Evolutionary conservation across 345 rosid genomes (phyloP).

Genomic region (Firmiana major): DNA sequence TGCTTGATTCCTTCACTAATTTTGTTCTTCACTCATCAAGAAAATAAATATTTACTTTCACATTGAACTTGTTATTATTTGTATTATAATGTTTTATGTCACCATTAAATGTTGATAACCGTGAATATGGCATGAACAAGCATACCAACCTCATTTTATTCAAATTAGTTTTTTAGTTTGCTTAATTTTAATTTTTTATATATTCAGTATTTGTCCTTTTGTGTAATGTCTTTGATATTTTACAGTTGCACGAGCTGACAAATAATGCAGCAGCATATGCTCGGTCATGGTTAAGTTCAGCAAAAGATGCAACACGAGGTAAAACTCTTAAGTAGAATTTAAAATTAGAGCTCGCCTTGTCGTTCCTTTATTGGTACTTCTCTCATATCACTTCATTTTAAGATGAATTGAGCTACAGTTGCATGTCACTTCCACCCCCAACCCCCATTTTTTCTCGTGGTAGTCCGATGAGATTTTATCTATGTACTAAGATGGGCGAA

Average conservation of each 20-base stretch:
- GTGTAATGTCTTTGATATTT: slow-evolving; percentile 20
- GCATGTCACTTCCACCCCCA: not conserved
- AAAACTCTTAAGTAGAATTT: slow-evolving; percentile 8
- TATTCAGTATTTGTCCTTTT: not conserved
- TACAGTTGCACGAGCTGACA: slow-evolving; percentile 69
- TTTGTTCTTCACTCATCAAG: not conserved
- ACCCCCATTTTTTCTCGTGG: not conserved
- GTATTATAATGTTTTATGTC: not conserved
- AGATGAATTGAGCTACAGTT: not conserved
- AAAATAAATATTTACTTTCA: not conserved
- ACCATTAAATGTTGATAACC: not conserved
- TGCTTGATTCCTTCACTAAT: not conserved
- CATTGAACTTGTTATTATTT: not conserved
- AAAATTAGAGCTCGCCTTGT: not conserved
- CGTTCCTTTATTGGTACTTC: not conserved
- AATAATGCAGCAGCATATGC: slow-evolving; percentile 62
- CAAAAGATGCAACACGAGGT: slow-evolving; percentile 74
- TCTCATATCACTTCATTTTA: not conserved
- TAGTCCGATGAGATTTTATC: not conserved
- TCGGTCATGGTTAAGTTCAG: slow-evolving; percentile 62
- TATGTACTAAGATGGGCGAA: not conserved
- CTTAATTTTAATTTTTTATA: not conserved
- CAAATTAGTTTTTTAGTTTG: not conserved
- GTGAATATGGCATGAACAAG: not conserved
- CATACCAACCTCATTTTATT: not conserved